phyloP scores from a whole-genome alignment of 176 grass and related monocot genomes.

The Ananas comosus region DNA sequence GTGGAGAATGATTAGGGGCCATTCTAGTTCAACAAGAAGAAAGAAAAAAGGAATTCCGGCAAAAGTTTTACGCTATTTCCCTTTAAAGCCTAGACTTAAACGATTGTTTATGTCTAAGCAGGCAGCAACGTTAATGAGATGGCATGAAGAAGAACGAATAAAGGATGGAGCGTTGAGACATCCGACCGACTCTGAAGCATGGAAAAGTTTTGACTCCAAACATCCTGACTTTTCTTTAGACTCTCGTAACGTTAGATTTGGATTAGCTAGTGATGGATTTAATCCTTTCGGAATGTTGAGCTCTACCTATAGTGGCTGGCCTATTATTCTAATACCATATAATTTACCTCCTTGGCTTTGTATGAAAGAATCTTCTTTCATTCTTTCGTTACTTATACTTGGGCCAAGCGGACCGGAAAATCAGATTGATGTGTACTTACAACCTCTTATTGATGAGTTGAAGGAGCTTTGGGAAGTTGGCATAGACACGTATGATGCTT shows the following conservation, averaged over 20 bases:
- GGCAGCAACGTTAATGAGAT: background rate
- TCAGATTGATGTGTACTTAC: constrained; percentile 16
- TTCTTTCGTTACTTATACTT: background rate
- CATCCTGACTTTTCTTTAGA: background rate
- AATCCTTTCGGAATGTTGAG: background rate
- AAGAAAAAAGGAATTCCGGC: background rate
- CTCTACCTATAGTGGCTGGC: background rate
- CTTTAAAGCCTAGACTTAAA: background rate
- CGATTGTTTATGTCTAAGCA: background rate
- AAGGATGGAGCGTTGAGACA: background rate
- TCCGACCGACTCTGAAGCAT: background rate
- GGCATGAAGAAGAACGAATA: background rate
- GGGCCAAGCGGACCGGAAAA: constrained; percentile 5
- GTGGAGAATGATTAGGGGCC: background rate
- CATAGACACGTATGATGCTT: constrained; percentile 8
- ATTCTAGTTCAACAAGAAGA: background rate
- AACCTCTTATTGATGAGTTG: constrained; percentile 13
- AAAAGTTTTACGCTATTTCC: background rate
- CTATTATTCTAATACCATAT: background rate
- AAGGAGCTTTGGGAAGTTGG: constrained; percentile 8
- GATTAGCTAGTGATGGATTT: background rate
- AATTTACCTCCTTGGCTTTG: background rate
- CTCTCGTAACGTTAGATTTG: background rate
- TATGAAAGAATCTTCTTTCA: constrained; percentile 4
- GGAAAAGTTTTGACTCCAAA: background rate